Conservation (phyloP, 306 rosid species). For the Nissolia schottii region DNA sequence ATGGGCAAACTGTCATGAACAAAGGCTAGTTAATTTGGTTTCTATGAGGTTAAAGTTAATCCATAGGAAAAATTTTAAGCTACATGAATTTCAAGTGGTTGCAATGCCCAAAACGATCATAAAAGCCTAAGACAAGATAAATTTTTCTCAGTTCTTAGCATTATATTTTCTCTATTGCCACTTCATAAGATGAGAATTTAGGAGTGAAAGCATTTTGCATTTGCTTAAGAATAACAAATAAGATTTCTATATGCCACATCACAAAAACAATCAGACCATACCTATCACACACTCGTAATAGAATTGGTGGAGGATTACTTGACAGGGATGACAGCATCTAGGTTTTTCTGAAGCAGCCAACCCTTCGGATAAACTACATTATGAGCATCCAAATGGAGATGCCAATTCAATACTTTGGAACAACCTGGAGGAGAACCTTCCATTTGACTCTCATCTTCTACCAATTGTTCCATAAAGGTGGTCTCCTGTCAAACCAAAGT, state of each 20-base stretch:
- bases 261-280: constrained; percentile 37
- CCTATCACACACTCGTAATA: constrained; percentile 56
- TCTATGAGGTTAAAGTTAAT: neutral
- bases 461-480: constrained; percentile 79
- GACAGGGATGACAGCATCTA: constrained; percentile 60
- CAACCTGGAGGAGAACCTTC: constrained; percentile 70
- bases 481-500: constrained; percentile 65
- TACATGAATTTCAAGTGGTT: constrained; percentile 10
- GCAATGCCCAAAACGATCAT: neutral
- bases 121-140: constrained; percentile 5
- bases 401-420: constrained; percentile 86
- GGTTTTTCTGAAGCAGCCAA: constrained; percentile 79
- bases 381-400: constrained; percentile 73
- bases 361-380: constrained; percentile 63
- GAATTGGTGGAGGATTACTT: constrained; percentile 37
- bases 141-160: constrained; percentile 7
- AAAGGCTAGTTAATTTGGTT: constrained; percentile 7
- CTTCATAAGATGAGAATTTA: constrained; percentile 14
- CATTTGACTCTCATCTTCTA: constrained; percentile 95
- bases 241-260: constrained; percentile 11
- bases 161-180: constrained; percentile 15
- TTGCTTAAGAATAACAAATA: constrained; percentile 24
- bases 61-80: neutral
- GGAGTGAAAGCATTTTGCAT: constrained; percentile 7
- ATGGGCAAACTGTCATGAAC: constrained; percentile 37